phyloP scores from a whole-genome alignment of 768 basidiomycete genomes.

The Tulasnella sp. region DNA sequence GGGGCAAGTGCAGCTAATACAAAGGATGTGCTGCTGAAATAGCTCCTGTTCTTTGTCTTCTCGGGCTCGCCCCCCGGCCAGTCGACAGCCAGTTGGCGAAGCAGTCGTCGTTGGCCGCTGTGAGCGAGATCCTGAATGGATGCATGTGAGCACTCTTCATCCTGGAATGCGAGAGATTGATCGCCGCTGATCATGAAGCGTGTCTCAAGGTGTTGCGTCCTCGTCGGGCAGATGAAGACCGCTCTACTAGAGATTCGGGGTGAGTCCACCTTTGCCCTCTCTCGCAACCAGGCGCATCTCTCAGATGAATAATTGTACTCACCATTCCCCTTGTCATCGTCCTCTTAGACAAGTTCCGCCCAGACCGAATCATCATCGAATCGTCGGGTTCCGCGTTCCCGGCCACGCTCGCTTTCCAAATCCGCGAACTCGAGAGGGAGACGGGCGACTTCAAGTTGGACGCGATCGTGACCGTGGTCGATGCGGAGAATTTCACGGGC shows the following conservation, averaged over 20 bases:
- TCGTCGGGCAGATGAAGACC: conserved; percentile 89
- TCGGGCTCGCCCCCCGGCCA: conserved; percentile 20
- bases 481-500: conserved; percentile 82
- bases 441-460: conserved; percentile 72
- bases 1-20: background rate
- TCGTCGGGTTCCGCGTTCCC: conserved; percentile 95
- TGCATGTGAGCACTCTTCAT: conserved; percentile 59
- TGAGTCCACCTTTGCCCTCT: conserved; percentile 20
- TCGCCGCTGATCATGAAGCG: background rate
- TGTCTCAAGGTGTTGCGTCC: conserved; percentile 66
- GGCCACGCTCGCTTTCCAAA: conserved; percentile 89
- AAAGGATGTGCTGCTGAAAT: background rate
- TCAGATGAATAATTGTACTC: background rate
- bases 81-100: conserved; percentile 87
- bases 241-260: conserved; percentile 82
- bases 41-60: background rate
- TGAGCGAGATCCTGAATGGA: conserved; percentile 92
- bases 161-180: background rate
- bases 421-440: conserved; percentile 76
- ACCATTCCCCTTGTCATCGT: background rate
- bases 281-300: background rate
- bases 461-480: conserved; percentile 82
- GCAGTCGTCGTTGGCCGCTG: conserved; percentile 71
- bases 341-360: conserved; percentile 59
- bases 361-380: conserved; percentile 91